phyloP scores from a whole-genome alignment of 345 rosid species.

The Boechera stricta region DNA sequence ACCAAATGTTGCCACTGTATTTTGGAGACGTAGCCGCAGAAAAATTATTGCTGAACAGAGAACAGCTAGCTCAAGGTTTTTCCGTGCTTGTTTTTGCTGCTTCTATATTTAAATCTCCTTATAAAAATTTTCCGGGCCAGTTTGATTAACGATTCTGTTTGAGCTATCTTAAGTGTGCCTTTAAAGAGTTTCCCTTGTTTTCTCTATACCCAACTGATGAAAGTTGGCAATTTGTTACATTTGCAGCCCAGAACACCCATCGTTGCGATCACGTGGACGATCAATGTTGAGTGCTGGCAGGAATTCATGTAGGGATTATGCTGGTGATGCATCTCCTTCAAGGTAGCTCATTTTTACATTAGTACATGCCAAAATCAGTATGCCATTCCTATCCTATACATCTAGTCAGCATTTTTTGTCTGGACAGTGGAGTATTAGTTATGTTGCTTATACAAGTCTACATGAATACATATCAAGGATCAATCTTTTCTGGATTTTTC shows the following conservation, averaged over 20 bases:
- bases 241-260: conserved; percentile 95
- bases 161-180: conserved; percentile 3
- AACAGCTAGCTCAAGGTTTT: conserved; percentile 97
- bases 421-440: conserved; percentile 8
- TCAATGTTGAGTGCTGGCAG: conserved; percentile 88
- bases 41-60: conserved; percentile 94
- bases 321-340: conserved; percentile 72
- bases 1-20: conserved; percentile 83
- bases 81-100: conserved; percentile 35
- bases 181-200: conserved; percentile 7
- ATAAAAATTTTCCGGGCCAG: neutral
- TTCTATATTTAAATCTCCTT: conserved; percentile 1
- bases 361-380: conserved; percentile 21
- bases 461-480: conserved; percentile 8
- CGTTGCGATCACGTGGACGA: conserved; percentile 71
- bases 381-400: conserved; percentile 19
- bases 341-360: conserved; percentile 56
- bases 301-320: conserved; percentile 63
- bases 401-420: conserved; percentile 20
- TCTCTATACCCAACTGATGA: conserved; percentile 21
- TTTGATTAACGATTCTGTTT: neutral
- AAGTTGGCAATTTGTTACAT: conserved; percentile 39
- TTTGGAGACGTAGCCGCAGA: conserved; percentile 91
- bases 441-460: conserved; percentile 23
- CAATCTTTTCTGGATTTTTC: neutral